phyloP scores from a whole-genome alignment of 192 early-diverging fungal genomes.

The Gigaspora rosea region DNA sequence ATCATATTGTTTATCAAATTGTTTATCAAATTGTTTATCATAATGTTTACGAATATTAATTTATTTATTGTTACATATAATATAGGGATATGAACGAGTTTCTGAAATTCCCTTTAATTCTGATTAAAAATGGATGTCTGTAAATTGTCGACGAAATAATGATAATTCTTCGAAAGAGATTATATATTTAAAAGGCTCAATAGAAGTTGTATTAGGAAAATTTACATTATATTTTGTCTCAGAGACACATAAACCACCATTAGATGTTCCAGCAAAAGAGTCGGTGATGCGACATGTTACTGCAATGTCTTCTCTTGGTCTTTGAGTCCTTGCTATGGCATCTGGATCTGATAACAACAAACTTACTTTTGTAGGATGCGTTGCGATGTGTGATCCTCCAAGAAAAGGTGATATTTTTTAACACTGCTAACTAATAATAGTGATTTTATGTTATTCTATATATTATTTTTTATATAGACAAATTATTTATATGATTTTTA shows the following conservation, averaged over 20 bases:
- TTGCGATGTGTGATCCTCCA: constrained; percentile 94
- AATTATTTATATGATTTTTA: neutral
- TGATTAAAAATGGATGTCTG: constrained; percentile 94
- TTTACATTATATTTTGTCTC: constrained; percentile 67
- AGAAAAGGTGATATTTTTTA: too few species aligned
- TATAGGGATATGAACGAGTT: constrained; percentile 56
- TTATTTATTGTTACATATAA: neutral
- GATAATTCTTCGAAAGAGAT: constrained; percentile 31
- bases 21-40: too few species aligned
- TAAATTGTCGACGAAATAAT: constrained; percentile 51
- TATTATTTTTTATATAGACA: too few species aligned
- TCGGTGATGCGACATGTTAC: constrained; percentile 58
- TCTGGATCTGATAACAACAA: constrained; percentile 57
- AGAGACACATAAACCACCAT: constrained; percentile 47
- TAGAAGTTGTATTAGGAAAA: constrained; percentile 75
- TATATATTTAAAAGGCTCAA: constrained; percentile 82
- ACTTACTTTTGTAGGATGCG: constrained; percentile 79
- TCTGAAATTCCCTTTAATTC: constrained; percentile 88
- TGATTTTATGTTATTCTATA: too few species aligned
- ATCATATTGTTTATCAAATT: too few species aligned
- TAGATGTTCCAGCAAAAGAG: constrained; percentile 62
- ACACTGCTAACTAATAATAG: too few species aligned
- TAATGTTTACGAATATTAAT: neutral
- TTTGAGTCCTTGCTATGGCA: constrained; percentile 88
- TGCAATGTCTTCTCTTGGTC: constrained; percentile 73